A percentile compares a stretch with the other conserved stretches of the same genome.
Evolutionary conservation across 176 grass and related monocot genomes (phyloP).

Genomic region (Themeda triandra): DNA sequence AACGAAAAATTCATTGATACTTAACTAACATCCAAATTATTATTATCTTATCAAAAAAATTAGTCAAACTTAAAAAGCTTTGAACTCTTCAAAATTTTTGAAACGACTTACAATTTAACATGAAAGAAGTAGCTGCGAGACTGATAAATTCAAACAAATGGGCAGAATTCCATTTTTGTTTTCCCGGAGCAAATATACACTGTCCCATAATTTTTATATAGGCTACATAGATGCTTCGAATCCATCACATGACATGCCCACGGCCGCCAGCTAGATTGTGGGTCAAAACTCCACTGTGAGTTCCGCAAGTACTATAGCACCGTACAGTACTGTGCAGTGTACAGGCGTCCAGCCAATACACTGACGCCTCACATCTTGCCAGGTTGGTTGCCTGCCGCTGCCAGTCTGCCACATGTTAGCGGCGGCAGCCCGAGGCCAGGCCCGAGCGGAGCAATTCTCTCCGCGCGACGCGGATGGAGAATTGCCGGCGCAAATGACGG

Average conservation of each 20-base stretch:
- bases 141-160: too few relatives aligned
- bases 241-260: slow-evolving; percentile 17
- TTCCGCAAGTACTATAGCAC: neutral
- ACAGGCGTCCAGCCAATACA: neutral
- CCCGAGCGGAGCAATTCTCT: neutral
- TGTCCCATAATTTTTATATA: neutral
- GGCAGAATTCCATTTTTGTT: too few relatives aligned
- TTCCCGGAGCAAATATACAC: neutral
- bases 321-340: neutral
- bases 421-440: neutral
- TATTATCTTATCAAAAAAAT: too few relatives aligned
- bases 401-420: slow-evolving; percentile 1
- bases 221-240: neutral
- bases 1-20: too few relatives aligned
- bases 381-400: slow-evolving; percentile 11
- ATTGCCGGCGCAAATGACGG: neutral
- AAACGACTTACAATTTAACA: too few relatives aligned
- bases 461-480: slow-evolving; percentile 5
- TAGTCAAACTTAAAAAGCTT: too few relatives aligned
- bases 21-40: too few relatives aligned
- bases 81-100: too few relatives aligned
- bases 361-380: slow-evolving; percentile 35
- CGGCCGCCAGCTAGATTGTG: neutral
- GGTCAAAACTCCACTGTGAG: neutral
- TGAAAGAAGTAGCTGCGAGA: too few relatives aligned